Percentiles rank a stretch among this genome's conserved stretches.
These are phyloP conservation scores for Sporothrix protearum DNA, from an alignment of 2,329 filamentous ascomycete species.

Conservation along the genomic window DNA sequence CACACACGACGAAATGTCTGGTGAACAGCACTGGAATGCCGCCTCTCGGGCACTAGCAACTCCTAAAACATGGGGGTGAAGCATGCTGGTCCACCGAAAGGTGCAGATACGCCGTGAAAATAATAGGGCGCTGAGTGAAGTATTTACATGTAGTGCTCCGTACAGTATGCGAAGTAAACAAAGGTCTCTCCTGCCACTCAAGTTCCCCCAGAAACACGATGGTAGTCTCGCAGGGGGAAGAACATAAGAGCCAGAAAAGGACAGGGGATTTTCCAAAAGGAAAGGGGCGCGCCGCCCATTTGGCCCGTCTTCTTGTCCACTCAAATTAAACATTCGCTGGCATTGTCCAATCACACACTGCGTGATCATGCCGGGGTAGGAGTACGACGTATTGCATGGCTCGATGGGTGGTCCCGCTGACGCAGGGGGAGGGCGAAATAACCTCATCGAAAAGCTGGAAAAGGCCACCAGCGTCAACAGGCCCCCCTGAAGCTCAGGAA, in stretches of 20 bases:
- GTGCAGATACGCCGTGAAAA: background rate
- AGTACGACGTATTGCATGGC: background rate
- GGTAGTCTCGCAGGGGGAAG: too few relatives aligned
- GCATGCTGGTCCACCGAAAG: background rate
- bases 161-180: background rate
- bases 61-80: constrained; percentile 3
- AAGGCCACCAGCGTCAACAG: background rate
- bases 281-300: background rate
- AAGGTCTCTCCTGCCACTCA: background rate
- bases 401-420: background rate
- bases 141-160: too few relatives aligned
- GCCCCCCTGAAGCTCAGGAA: background rate
- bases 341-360: background rate
- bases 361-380: background rate
- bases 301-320: background rate
- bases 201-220: too few relatives aligned
- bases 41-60: constrained; percentile 9
- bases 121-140: constrained; percentile 2
- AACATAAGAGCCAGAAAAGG: background rate
- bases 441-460: background rate
- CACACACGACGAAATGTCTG: background rate
- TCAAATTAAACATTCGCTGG: background rate
- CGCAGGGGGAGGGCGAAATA: background rate
- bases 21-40: background rate
- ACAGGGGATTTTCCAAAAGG: background rate